Percentiles rank a stretch among this genome's conserved stretches.
Evolutionary conservation across 2,329 filamentous ascomycete genomes (phyloP).

Genomic region (Ceratocystis alfenasii): DNA sequence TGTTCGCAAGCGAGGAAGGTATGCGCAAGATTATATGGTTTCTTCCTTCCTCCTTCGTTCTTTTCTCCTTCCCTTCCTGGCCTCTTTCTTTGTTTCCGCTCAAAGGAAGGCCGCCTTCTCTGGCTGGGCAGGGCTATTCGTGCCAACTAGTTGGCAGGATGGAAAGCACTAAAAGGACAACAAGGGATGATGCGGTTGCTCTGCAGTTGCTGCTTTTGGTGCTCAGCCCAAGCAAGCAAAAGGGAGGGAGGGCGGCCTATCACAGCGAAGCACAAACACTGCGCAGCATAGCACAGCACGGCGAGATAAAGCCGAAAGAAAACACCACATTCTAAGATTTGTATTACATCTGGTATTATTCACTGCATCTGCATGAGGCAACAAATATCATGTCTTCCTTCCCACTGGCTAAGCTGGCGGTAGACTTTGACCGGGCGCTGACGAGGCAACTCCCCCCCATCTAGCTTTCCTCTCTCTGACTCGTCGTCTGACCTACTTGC

Average conservation of each 20-base stretch:
- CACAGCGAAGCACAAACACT: background rate
- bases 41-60: constrained; percentile 1
- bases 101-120: background rate
- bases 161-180: constrained; percentile 3
- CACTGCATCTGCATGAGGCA: background rate
- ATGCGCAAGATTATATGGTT: constrained; percentile 12
- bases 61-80: background rate
- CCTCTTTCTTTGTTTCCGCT: constrained; percentile 1
- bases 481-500: background rate
- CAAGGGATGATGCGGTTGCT: background rate
- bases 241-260: background rate
- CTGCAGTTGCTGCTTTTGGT: constrained; percentile 4
- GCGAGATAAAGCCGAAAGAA: constrained; percentile 1
- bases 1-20: constrained; percentile 5
- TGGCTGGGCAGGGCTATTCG: constrained; percentile 2
- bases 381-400: background rate
- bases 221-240: background rate
- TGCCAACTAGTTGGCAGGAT: background rate
- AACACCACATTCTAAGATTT: background rate
- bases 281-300: background rate
- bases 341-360: background rate
- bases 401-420: background rate
- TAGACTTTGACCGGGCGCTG: no score
- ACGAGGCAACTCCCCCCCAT: no score
- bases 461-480: background rate